Evolutionary conservation across 768 basidiomycete species (phyloP), one percentile per base, ranked within the genome.

Genomic region (Suillus lakei): DNA sequence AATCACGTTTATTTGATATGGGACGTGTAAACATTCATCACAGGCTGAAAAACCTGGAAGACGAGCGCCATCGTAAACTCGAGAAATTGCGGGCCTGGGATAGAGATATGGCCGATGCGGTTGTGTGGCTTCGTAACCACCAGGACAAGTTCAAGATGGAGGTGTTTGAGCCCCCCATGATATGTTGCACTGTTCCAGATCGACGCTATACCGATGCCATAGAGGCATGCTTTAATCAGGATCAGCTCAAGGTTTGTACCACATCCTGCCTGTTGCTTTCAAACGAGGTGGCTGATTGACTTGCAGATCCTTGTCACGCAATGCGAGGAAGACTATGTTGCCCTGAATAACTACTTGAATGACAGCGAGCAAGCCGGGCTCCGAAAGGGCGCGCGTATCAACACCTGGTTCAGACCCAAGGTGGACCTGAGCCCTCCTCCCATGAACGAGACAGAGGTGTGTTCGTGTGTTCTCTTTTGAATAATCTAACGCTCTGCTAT

Each of bases 161-260:
- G 62, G 88, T 98, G n/a, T 88, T 91, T 65, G 93, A 96, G 76
- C 97, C 98, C 18, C 88, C 95, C 0, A 80, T 88, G 69, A 82
- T 99, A 64, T 86, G 86, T 15, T 78, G 95, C 48, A 88, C 79
- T 23, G 85, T 97, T 16, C 87, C 89, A 18, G 84, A 95, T 73
- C 79, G 76, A 70, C 68, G 73, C 46, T 93, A 82, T 65, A 86
- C 87, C 1, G 81, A 87, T 72, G 86, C 89, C 4, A 85, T 98
- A 10, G 96, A 98, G 74, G 82, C 87, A 0, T 89, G 88, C 61
- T 88, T 97, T 70, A 84, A 71, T 65, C 71, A 63, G 13, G 80
- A 79, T 54, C 86, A 89, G 64, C 72, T 96, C 67, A 88, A 84
- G 83, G 96, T 95, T 50, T 59, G 81, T 71, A 23, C 30, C 66